Percentiles rank a stretch among this genome's conserved stretches.
These are phyloP conservation scores for Cladophialophora bantiana DNA, from an alignment of 2,329 filamentous ascomycete species.

Conservation along the genomic window DNA sequence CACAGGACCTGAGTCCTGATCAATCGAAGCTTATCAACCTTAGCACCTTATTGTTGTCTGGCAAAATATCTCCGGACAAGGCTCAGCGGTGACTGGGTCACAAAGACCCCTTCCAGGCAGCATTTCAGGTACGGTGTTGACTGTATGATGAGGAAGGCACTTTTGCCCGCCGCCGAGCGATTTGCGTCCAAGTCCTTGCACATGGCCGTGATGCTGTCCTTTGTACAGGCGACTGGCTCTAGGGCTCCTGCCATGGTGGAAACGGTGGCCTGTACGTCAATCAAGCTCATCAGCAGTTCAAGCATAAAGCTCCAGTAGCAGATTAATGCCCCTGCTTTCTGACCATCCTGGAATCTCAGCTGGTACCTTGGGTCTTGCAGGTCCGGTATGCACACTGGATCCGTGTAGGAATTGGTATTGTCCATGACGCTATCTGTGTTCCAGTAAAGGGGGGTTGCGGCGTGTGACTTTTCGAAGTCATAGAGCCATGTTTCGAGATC, in stretches of 20 bases:
- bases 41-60: not conserved
- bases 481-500: constrained; percentile 11
- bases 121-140: constrained; percentile 11
- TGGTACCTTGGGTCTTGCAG: not conserved
- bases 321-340: constrained; percentile 12
- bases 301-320: constrained; percentile 15
- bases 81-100: constrained; percentile 11
- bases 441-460: constrained; percentile 11
- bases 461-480: constrained; percentile 1
- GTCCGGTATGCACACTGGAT: constrained; percentile 5
- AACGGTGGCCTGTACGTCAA: constrained; percentile 9
- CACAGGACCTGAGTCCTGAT: too few relatives aligned
- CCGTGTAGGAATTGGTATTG: not conserved
- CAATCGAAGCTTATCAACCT: too few relatives aligned
- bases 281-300: constrained; percentile 10
- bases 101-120: constrained; percentile 19
- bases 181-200: constrained; percentile 8
- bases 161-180: not conserved
- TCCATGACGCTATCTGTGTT: constrained; percentile 1
- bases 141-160: constrained; percentile 8
- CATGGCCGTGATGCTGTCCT: not conserved
- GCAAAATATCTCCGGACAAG: constrained; percentile 13
- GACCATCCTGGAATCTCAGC: constrained; percentile 13
- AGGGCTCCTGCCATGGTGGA: not conserved
- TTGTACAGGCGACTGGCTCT: not conserved